Base-by-base conservation (phyloP, 2,329 filamentous ascomycete genomes). In the Ophiosphaerella narmari region DNA sequence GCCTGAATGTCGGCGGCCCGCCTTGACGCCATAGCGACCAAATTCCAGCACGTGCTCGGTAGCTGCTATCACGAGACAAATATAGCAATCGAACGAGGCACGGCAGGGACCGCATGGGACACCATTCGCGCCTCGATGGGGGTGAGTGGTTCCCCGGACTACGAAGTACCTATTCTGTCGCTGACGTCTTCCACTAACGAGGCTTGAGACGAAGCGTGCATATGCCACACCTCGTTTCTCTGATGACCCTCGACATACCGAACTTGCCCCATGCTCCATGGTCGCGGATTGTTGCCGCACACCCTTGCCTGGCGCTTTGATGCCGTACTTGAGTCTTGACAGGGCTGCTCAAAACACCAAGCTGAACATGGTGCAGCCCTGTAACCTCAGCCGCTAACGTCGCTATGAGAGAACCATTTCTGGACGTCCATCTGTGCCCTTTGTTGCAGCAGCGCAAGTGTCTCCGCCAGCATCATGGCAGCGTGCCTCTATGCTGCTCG, bases 171-270 rank as follows among this genome's bases (percentile, higher is more conserved):
- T 55, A 56, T 59, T 48, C 50, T 55, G 62, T 65, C 60, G 66
- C 62, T 50, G 43, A 45, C 48, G 48, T 62, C 57, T 53, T 44
- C 43, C 53, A 50, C 42, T 38, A 48, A 35, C 48, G 56, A 63
- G 57, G 63, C 59, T 64, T 51, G 55, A 60, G 54, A 60, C 59
- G 54, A 59, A 43, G 45, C 41, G 52, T 48, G 59, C 57, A 59
- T 61, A 55, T 50, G 55, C 63, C 58, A 58, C 43, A 24, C 51
- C 48, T 47, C 26, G 45, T 57, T 47, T 29, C 26, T 29, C 26
- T 51, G 52, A 56, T 45, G 41, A 21, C 47, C 54, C 54, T 63
- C 61, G 51, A 60, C 55, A 52, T 29, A 29, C 26, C 26, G 49
- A 31, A 54, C 46, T 46, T 24, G 55, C 43, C 48, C 51, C 54